A percentile compares a stretch with the other conserved stretches of the same genome.
These are phyloP conservation scores for Neofusicoccum sp. DNA, from an alignment of 2,329 filamentous ascomycete species.

Conservation along the genomic window DNA sequence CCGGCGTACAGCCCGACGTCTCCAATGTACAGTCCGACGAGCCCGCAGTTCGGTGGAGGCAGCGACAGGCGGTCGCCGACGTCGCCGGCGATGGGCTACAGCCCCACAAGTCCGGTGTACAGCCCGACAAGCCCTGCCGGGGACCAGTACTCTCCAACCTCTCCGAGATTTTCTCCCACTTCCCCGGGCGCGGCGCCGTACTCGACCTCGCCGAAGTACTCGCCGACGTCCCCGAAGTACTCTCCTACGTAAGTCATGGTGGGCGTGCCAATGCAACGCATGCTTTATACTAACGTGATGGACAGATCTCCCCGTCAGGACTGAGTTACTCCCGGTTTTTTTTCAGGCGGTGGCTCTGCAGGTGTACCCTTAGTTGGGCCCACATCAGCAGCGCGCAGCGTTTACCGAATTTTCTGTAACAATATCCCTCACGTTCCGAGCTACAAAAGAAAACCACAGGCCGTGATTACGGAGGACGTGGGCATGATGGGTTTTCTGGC, in stretches of 20 bases:
- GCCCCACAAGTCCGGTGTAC: slow-evolving; percentile 63
- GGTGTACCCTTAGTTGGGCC: slow-evolving; percentile 16
- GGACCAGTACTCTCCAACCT: slow-evolving; percentile 49
- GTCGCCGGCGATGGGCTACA: slow-evolving; percentile 65
- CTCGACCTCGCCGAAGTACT: slow-evolving; percentile 43
- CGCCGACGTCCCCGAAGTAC: slow-evolving; percentile 44
- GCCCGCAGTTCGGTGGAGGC: slow-evolving; percentile 41
- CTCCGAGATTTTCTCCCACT: slow-evolving; percentile 34
- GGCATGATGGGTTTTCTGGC: not conserved
- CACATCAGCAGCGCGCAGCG: not conserved
- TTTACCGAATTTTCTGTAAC: not conserved
- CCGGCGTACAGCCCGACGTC: slow-evolving; percentile 58
- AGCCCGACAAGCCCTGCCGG: slow-evolving; percentile 55
- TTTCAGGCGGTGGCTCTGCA: not conserved
- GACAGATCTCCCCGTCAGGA: slow-evolving; percentile 12
- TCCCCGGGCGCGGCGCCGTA: slow-evolving; percentile 37
- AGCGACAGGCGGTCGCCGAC: slow-evolving; percentile 42
- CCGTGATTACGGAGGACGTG: not conserved
- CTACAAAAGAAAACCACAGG: not conserved
- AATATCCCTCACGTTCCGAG: not conserved
- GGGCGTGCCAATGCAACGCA: too few relatives aligned
- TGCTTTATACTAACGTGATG: not conserved
- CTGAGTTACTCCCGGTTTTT: not conserved
- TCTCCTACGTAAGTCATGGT: slow-evolving; percentile 51
- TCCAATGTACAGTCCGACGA: too few relatives aligned